Evolutionary conservation across 306 rosid species (phyloP).

Genomic region (Castanea mollissima): DNA sequence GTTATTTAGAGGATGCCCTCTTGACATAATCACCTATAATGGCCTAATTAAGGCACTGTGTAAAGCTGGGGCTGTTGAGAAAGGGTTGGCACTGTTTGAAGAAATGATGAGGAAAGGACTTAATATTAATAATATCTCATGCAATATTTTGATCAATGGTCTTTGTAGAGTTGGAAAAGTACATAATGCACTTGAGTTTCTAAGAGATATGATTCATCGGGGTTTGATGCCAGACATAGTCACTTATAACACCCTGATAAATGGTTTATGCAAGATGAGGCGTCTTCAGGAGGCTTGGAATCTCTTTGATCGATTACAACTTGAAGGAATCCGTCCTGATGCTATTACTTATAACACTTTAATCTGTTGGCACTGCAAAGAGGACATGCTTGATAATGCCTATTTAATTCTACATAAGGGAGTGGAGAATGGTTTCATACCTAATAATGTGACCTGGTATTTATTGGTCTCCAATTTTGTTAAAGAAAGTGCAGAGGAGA

Average conservation of each 20-base stretch:
- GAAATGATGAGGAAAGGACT: constrained; percentile 78
- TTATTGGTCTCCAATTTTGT: constrained; percentile 53
- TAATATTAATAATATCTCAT: constrained; percentile 46
- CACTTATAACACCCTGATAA: constrained; percentile 78
- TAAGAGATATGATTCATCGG: constrained; percentile 65
- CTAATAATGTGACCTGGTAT: constrained; percentile 73
- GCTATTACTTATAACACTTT: constrained; percentile 79
- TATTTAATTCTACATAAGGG: constrained; percentile 62
- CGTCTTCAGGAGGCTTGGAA: constrained; percentile 57
- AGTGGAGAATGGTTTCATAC: constrained; percentile 63
- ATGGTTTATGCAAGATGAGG: constrained; percentile 79
- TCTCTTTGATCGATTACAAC: constrained; percentile 67
- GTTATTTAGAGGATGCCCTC: constrained; percentile 74
- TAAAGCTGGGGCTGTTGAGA: constrained; percentile 67
- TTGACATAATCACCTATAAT: constrained; percentile 74
- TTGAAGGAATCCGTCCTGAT: constrained; percentile 68
- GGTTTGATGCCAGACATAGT: constrained; percentile 78
- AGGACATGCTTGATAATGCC: constrained; percentile 63
- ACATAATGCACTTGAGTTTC: constrained; percentile 65
- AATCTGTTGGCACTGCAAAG: constrained; percentile 61
- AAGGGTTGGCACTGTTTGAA: constrained; percentile 63
- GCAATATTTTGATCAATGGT: constrained; percentile 78
- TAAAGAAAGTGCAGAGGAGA: constrained; percentile 36
- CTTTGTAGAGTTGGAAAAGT: constrained; percentile 70
- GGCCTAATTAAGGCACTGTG: constrained; percentile 80